Base-by-base conservation (phyloP, 495 filamentous ascomycete genomes). In the Neurospora pannonica region DNA sequence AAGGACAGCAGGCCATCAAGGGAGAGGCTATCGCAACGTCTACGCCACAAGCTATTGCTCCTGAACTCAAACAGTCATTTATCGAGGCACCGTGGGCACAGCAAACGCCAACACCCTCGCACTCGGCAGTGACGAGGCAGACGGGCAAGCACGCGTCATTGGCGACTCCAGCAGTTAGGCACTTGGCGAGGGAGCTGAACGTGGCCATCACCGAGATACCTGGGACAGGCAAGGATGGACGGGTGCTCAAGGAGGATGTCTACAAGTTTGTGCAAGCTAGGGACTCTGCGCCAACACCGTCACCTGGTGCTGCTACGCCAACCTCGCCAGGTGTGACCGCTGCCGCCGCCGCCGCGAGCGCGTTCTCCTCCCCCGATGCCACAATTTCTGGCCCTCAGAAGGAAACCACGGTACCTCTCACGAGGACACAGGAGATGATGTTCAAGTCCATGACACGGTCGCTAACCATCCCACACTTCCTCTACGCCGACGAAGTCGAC, bases 361-460 rank as follows among this genome's bases (percentile, higher is more conserved):
- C 73, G 21, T 71, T 72, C 69, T 73, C 72, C 1, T 74, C 76
- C 21, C 74, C 78, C 19, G 42, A 37, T n/a, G 70, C 60, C 70
- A 40, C 76, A 15, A 31, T 79, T 36, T 75, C 79, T 7, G 80
- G 78, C 15, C 82, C 82, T 28, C 92, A 94, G 78, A 84, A 85
- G 39, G 97, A 98, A 78, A 89, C 88, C 3, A 81, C 83, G 2
- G 83, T 89, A 36, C 84, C 88, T 72, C 84, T 99, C 24, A 92
- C 93, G 5, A 89, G 89, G 36, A 92, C 93, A 37, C 96, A 98
- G 84, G 85, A 87, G 24, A 91, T 93, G 79, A 99, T 99, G 97
- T 98, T 97, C 89, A 97, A 96, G 82, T 89, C 90, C n/a, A 99
- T 99, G 97, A 98, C 95, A 28, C 89, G 89, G 54, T 97, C 94